Evolutionary conservation across 2,329 filamentous ascomycete genomes (phyloP).

Genomic region (Thielaviopsis euricoi): DNA sequence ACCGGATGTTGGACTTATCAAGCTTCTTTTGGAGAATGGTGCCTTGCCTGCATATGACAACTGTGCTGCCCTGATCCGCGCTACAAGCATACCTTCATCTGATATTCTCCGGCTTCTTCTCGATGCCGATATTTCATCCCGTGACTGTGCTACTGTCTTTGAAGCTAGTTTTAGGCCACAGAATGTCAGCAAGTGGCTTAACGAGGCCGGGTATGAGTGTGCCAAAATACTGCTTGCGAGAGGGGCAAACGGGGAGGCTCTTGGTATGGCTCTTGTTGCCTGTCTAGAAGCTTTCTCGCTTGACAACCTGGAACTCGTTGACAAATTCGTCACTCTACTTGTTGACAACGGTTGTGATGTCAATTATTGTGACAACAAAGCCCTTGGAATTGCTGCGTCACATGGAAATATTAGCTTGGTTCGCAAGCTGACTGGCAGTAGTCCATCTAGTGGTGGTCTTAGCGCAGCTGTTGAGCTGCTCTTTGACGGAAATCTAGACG

Average conservation of each 20-base stretch:
- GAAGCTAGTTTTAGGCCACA: neutral
- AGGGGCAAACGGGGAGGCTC: conserved; percentile 22
- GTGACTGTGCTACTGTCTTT: conserved; percentile 1
- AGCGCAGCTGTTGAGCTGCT: conserved; percentile 1
- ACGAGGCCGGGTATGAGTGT: conserved; percentile 13
- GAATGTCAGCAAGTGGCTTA: conserved; percentile 3
- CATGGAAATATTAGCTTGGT: neutral
- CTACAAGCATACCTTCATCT: neutral
- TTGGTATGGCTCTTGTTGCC: neutral
- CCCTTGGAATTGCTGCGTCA: conserved; percentile 1
- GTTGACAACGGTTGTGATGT: conserved; percentile 27
- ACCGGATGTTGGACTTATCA: conserved; percentile 1
- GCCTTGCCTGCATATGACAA: conserved; percentile 3
- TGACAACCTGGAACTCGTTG: neutral
- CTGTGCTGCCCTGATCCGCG: conserved; percentile 1
- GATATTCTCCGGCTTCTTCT: neutral
- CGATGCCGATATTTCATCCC: neutral
- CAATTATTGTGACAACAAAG: conserved; percentile 27
- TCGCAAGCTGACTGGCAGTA: neutral
- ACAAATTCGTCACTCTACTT: conserved; percentile 18
- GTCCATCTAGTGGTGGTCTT: neutral
- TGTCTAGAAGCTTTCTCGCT: neutral
- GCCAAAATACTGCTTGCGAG: conserved; percentile 31
- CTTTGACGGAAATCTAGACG: neutral
- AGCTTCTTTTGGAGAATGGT: conserved; percentile 4